These are phyloP conservation scores for Pythium utonaiense DNA, from an alignment of 352 stramenopile genomes.

Conservation along the genomic window DNA sequence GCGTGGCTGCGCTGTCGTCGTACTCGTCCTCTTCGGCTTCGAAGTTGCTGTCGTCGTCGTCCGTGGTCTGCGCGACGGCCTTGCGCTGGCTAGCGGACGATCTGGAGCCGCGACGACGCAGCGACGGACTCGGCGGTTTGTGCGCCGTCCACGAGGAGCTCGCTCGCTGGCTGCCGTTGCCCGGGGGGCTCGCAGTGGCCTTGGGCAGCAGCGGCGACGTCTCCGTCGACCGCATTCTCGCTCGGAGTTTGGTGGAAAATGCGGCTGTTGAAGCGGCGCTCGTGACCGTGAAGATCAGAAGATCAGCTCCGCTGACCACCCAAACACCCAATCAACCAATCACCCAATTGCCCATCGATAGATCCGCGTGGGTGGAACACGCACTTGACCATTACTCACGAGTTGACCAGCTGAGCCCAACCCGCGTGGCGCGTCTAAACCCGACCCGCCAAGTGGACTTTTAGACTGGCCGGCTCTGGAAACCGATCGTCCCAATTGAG, in stretches of 20 bases:
- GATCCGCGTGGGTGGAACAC: no score
- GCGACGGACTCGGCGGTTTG: constrained; percentile 1
- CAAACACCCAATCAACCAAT: not conserved
- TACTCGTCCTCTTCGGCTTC: constrained; percentile 9
- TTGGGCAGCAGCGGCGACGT: constrained; percentile 18
- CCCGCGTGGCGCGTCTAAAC: not conserved
- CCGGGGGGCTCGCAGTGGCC: not conserved
- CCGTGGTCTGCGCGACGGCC: not conserved
- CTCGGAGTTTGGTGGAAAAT: not conserved
- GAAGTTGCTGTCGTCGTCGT: constrained; percentile 6
- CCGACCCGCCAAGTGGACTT: not conserved
- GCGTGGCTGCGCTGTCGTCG: not conserved
- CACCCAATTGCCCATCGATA: not conserved
- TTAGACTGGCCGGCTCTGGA: not conserved
- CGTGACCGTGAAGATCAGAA: not conserved
- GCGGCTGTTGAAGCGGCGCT: not conserved
- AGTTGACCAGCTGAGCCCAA: not conserved
- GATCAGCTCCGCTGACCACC: no score
- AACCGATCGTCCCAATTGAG: not conserved
- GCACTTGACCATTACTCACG: not conserved
- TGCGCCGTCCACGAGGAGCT: not conserved
- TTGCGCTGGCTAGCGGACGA: not conserved
- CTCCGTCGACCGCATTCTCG: constrained; percentile 9
- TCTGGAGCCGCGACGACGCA: not conserved
- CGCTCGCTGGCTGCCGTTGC: not conserved